Conservation (phyloP, 2,329 filamentous ascomycete genomes). For the Mycosphaerella sp. region DNA sequence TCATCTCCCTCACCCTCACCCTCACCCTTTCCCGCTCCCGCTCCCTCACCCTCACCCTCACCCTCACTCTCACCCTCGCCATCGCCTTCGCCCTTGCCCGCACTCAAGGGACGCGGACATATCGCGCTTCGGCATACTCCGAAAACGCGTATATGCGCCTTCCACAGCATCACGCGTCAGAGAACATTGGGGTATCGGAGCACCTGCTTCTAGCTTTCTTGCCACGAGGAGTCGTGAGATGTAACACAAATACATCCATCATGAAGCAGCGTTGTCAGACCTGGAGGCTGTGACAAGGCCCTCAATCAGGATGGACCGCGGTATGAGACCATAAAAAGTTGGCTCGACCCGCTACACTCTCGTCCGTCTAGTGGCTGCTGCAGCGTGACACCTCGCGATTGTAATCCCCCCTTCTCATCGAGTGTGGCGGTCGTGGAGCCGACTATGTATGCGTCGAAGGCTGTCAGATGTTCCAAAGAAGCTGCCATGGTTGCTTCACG, state of each 20-base stretch:
- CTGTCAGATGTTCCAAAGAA: background rate
- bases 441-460: background rate
- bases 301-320: background rate
- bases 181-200: background rate
- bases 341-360: background rate
- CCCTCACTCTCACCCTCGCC: background rate
- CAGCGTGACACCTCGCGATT: background rate
- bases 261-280: conserved; percentile 11
- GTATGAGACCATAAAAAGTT: background rate
- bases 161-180: conserved; percentile 1
- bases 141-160: background rate
- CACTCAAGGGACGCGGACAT: background rate
- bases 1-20: background rate
- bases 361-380: background rate
- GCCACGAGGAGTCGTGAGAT: conserved; percentile 5
- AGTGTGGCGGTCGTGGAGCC: background rate
- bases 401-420: background rate
- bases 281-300: background rate
- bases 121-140: too few species aligned
- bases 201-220: background rate
- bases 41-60: too few species aligned
- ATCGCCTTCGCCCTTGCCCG: background rate
- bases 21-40: background rate
- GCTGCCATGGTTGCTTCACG: background rate
- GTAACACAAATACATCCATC: background rate